Conservation (phyloP, 768 basidiomycete species). For the Cantharellus cinnabarinus region DNA sequence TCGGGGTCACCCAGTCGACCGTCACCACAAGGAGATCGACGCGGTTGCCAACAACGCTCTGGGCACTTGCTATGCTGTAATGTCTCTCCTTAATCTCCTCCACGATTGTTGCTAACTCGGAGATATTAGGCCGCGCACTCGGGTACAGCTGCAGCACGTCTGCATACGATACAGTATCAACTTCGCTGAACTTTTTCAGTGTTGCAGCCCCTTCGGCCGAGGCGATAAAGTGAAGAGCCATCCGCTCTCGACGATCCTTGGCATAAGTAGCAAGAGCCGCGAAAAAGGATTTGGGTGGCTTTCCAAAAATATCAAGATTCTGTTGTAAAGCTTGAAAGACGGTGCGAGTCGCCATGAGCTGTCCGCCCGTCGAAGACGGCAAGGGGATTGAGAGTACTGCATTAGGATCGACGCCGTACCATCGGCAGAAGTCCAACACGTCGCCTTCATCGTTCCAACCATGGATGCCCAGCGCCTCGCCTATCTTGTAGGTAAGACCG, state of each 20-base stretch:
- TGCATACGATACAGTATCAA: conserved; percentile 84
- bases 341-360: conserved; percentile 74
- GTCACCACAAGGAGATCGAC: conserved; percentile 93
- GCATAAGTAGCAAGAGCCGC: conserved; percentile 67
- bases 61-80: conserved; percentile 93
- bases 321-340: conserved; percentile 89
- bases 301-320: conserved; percentile 89
- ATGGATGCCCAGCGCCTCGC: conserved; percentile 91
- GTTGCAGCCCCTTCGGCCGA: conserved; percentile 76
- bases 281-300: conserved; percentile 91
- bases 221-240: conserved; percentile 78
- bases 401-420: conserved; percentile 76
- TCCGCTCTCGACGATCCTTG: conserved; percentile 42
- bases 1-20: conserved; percentile 79
- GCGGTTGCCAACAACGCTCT: conserved; percentile 83
- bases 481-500: conserved; percentile 84
- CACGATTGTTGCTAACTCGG: conserved; percentile 68
- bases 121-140: conserved; percentile 64
- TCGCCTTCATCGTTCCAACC: conserved; percentile 93
- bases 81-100: conserved; percentile 95
- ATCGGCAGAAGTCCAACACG: conserved; percentile 69
- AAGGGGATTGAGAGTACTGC: conserved; percentile 68
- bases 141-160: conserved; percentile 61
- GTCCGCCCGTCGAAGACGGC: conserved; percentile 26
- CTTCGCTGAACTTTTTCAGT: conserved; percentile 90